These are phyloP conservation scores for Metschnikowia baotianmanensis DNA, from an alignment of 805 yeast species.

Conservation along the genomic window DNA sequence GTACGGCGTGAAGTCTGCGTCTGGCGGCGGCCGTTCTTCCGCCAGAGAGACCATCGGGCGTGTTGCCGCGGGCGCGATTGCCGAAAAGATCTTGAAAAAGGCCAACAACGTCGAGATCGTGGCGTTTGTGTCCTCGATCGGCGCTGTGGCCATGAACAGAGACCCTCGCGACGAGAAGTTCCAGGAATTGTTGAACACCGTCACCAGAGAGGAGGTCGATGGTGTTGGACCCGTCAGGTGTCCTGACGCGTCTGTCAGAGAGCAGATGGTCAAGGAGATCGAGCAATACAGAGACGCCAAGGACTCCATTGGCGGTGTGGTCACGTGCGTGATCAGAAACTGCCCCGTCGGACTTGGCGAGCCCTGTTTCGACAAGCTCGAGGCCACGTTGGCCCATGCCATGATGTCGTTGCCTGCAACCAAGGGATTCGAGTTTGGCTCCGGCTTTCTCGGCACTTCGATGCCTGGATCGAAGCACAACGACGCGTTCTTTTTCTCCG, in stretches of 20 bases:
- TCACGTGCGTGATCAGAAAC: constrained; percentile 94
- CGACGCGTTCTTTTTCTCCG: constrained; percentile 74
- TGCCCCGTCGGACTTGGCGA: constrained; percentile 96
- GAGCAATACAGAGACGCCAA: constrained; percentile 80
- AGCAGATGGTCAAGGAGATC: constrained; percentile 79
- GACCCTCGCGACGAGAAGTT: constrained; percentile 64
- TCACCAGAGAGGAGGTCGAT: constrained; percentile 88
- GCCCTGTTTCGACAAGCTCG: constrained; percentile 95
- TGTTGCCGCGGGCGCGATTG: constrained; percentile 98
- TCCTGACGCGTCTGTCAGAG: constrained; percentile 73
- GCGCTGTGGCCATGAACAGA: constrained; percentile 73
- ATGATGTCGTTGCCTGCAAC: constrained; percentile 98
- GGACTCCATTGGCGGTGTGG: constrained; percentile 97
- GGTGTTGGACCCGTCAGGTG: constrained; percentile 89
- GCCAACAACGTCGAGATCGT: constrained; percentile 88
- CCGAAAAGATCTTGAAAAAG: constrained; percentile 81
- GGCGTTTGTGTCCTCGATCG: constrained; percentile 95
- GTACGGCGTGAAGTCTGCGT: constrained; percentile 89
- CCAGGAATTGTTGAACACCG: constrained; percentile 62
- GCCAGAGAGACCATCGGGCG: constrained; percentile 99
- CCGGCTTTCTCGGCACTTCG: constrained; percentile 87
- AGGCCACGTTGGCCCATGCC: constrained; percentile 94
- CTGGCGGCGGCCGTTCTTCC: constrained; percentile 96
- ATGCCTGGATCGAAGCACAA: constrained; percentile 94
- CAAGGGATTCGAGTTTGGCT: constrained; percentile 96